Evolutionary conservation across 2,329 filamentous ascomycete genomes (phyloP).

Genomic region (Sclerotinia subarctica): DNA sequence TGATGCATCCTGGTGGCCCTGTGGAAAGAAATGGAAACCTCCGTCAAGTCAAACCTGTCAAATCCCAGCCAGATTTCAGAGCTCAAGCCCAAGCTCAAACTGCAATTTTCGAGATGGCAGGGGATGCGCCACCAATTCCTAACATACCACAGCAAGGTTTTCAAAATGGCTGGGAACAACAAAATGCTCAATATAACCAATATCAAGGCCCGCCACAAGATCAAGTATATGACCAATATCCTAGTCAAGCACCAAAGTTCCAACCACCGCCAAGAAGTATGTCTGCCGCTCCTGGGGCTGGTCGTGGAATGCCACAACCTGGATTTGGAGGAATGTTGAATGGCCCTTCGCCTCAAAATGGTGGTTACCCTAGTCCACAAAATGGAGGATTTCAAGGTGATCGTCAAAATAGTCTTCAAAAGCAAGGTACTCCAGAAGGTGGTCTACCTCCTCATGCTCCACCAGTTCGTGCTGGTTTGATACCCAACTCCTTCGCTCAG

Average conservation of each 20-base stretch:
- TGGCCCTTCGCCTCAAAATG: constrained; percentile 25
- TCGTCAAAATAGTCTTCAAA: constrained; percentile 30
- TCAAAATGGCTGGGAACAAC: constrained; percentile 33
- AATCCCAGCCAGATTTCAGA: constrained; percentile 65
- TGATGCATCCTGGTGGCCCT: background rate
- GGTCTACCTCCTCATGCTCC: constrained; percentile 58
- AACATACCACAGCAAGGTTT: constrained; percentile 32
- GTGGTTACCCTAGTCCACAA: constrained; percentile 22
- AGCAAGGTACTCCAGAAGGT: constrained; percentile 35
- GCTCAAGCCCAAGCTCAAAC: constrained; percentile 51
- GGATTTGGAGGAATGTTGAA: constrained; percentile 25
- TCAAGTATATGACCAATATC: constrained; percentile 28
- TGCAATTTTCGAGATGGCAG: constrained; percentile 72
- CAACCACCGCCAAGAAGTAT: constrained; percentile 33
- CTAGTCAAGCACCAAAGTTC: constrained; percentile 28
- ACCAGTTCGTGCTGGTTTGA: constrained; percentile 61
- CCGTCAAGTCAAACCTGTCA: constrained; percentile 54
- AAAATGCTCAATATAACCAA: constrained; percentile 29
- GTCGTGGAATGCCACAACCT: constrained; percentile 25
- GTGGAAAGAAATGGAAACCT: constrained; percentile 40
- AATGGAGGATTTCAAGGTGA: constrained; percentile 23
- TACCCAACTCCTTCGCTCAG: constrained; percentile 56
- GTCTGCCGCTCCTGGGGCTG: constrained; percentile 32
- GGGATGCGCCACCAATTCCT: constrained; percentile 57
- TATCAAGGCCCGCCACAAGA: constrained; percentile 23